Evolutionary conservation across 2,329 filamentous ascomycete genomes (phyloP).

Genomic region (Chrysoporthe austroafricana): DNA sequence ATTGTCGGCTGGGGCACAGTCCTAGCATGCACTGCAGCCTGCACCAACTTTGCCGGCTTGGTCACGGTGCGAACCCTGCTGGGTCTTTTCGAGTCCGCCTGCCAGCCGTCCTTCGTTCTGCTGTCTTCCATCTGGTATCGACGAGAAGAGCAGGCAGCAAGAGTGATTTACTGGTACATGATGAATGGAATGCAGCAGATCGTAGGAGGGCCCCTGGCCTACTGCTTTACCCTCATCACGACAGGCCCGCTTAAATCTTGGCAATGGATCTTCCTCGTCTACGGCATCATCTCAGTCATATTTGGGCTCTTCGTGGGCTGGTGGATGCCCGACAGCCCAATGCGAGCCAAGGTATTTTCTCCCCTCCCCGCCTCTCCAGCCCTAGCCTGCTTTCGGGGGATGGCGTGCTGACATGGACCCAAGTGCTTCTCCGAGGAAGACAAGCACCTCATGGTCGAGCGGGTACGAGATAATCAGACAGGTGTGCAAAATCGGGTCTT

Average conservation of each 20-base stretch:
- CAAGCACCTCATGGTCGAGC: slow-evolving; percentile 66
- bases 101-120: slow-evolving; percentile 70
- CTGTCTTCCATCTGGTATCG: slow-evolving; percentile 74
- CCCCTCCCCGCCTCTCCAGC: not conserved
- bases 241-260: slow-evolving; percentile 62
- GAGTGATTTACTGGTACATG: slow-evolving; percentile 76
- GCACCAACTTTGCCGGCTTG: slow-evolving; percentile 62
- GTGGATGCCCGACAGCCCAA: slow-evolving; percentile 71
- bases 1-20: slow-evolving; percentile 67
- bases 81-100: slow-evolving; percentile 72
- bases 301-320: slow-evolving; percentile 67
- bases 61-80: slow-evolving; percentile 66
- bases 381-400: not conserved
- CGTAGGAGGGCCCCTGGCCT: slow-evolving; percentile 71
- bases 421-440: slow-evolving; percentile 68
- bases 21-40: slow-evolving; percentile 64
- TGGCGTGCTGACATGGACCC: not conserved
- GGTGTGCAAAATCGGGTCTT: slow-evolving; percentile 60
- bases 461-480: slow-evolving; percentile 63
- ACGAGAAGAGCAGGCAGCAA: slow-evolving; percentile 66
- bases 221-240: slow-evolving; percentile 61
- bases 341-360: slow-evolving; percentile 54
- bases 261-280: slow-evolving; percentile 71
- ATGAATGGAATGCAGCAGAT: slow-evolving; percentile 78
- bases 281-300: slow-evolving; percentile 65